phyloP scores from a whole-genome alignment of 2,329 filamentous ascomycete species.

The Venturia aucupariae region DNA sequence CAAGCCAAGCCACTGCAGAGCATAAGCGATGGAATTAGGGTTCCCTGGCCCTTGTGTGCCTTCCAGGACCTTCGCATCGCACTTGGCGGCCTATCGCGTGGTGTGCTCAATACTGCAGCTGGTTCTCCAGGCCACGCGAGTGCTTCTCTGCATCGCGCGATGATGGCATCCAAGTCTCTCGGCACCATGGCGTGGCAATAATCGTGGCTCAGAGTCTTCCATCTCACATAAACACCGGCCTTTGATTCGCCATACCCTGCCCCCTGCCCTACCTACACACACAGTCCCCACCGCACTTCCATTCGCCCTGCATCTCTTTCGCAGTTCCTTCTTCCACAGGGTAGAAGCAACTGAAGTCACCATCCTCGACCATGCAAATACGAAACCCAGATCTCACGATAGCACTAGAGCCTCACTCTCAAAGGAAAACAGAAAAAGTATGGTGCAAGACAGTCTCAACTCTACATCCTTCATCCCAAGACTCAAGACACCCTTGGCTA shows the following conservation, averaged over 20 bases:
- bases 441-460: background rate
- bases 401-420: background rate
- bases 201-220: constrained; percentile 2
- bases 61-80: background rate
- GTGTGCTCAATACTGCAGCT: no score
- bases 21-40: background rate
- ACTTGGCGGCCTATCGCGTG: background rate
- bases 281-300: no score
- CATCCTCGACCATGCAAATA: background rate
- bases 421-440: background rate
- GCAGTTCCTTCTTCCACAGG: no score
- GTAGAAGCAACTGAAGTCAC: no score
- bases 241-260: background rate
- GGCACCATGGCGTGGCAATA: background rate
- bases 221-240: background rate
- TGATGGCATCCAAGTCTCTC: constrained; percentile 1
- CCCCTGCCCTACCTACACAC: no score
- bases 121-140: background rate
- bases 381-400: background rate
- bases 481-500: background rate
- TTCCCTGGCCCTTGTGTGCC: background rate
- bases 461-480: background rate
- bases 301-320: no score
- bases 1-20: background rate
- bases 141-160: background rate